phyloP scores from a whole-genome alignment of 108 stramenopile species.

The Pseudonitzschia delicatissima region DNA sequence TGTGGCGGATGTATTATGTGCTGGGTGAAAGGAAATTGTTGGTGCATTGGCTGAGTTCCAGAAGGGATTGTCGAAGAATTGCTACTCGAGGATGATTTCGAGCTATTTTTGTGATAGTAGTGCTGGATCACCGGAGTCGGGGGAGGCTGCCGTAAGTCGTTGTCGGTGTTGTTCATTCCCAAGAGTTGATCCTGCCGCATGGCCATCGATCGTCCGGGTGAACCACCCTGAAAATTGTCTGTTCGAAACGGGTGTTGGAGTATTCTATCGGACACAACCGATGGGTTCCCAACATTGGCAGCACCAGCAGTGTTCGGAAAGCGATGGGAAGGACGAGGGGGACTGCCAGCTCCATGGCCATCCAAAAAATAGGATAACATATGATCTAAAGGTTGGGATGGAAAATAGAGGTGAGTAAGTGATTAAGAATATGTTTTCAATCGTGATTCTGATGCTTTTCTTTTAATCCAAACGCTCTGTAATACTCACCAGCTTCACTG shows the following conservation, averaged over 20 bases:
- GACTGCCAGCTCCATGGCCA: conserved; percentile 13
- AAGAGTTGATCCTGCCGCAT: not conserved
- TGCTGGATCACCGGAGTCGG: conserved; percentile 37
- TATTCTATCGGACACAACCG: not conserved
- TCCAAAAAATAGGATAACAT: conserved; percentile 75
- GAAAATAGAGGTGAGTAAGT: not conserved
- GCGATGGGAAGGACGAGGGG: not conserved
- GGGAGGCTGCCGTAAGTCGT: conserved; percentile 18
- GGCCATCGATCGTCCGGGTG: not conserved
- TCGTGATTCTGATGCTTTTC: not conserved
- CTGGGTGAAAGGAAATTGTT: not conserved
- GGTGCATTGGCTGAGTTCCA: not conserved
- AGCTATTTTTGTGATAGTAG: not conserved
- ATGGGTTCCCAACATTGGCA: not conserved
- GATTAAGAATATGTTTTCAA: too few relatives aligned
- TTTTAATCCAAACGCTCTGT: not conserved
- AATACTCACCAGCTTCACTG: conserved; percentile 33
- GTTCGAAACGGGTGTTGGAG: not conserved
- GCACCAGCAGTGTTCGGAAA: not conserved
- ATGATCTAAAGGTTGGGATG: conserved; percentile 40
- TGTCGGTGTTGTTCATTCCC: not conserved
- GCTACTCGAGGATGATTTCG: not conserved
- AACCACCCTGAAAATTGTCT: not conserved
- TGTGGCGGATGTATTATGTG: conserved; percentile 6
- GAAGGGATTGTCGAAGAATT: not conserved